Evolutionary conservation across 345 rosid species (phyloP).

Genomic region (Moricandia arvensis): DNA sequence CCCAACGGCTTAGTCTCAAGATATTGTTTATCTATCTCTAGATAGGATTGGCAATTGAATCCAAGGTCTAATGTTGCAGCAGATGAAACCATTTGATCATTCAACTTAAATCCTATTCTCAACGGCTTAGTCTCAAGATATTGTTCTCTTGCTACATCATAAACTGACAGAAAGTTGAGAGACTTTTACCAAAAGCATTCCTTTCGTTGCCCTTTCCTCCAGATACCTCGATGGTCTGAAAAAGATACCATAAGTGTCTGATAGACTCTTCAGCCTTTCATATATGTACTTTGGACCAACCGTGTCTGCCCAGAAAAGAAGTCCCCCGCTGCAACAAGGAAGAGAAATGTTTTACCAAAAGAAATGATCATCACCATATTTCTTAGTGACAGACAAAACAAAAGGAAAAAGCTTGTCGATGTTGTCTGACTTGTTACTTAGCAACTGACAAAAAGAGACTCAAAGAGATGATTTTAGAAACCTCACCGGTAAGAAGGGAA

Average conservation of each 20-base stretch:
- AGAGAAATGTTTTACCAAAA: background rate
- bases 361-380: conserved; percentile 1
- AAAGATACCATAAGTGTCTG: conserved; percentile 62
- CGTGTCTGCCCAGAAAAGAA: conserved; percentile 82
- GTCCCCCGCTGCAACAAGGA: conserved; percentile 67
- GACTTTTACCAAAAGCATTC: conserved; percentile 70
- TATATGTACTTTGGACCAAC: conserved; percentile 67
- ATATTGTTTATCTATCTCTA: background rate
- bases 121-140: no score
- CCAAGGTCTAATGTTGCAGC: background rate
- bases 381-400: no score
- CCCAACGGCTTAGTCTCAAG: background rate
- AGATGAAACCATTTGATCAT: background rate
- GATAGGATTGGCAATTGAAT: background rate
- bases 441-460: background rate
- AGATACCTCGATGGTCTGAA: conserved; percentile 75
- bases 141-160: conserved; percentile 1
- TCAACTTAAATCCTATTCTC: background rate
- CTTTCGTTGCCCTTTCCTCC: conserved; percentile 79
- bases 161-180: conserved; percentile 2
- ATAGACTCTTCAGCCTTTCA: conserved; percentile 67
- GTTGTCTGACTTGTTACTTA: background rate
- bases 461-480: background rate
- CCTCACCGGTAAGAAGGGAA: conserved; percentile 92
- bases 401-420: background rate